Percentiles rank a stretch among this genome's conserved stretches.
phyloP scores from a whole-genome alignment of 192 early-diverging fungal genomes.

The Phycomyces blakesleeanus region DNA sequence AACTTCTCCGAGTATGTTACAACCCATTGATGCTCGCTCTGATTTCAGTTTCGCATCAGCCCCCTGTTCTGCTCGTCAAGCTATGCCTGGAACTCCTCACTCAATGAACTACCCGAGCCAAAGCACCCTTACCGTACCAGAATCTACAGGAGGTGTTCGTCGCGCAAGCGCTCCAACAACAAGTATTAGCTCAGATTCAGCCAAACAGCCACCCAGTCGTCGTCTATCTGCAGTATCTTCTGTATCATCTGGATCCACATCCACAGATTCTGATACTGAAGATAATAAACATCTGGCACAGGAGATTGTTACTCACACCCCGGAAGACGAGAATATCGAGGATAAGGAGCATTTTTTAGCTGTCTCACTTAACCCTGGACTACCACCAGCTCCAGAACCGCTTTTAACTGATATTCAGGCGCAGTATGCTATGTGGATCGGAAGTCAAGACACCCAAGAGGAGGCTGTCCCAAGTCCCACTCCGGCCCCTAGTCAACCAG shows the following conservation, averaged over 20 bases:
- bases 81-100: conserved; percentile 19
- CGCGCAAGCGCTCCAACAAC: background rate
- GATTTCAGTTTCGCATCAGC: conserved; percentile 6
- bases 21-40: conserved; percentile 10
- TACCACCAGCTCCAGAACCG: background rate
- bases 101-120: conserved; percentile 8
- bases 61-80: conserved; percentile 9
- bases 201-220: background rate
- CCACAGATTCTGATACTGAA: conserved; percentile 3
- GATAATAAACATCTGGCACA: background rate
- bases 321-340: background rate
- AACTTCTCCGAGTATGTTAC: background rate
- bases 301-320: background rate
- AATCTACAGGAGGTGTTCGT: conserved; percentile 2
- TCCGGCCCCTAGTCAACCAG: background rate
- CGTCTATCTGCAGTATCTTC: conserved; percentile 18
- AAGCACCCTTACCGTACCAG: background rate
- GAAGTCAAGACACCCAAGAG: conserved; percentile 13
- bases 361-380: background rate
- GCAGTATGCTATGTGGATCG: conserved; percentile 27
- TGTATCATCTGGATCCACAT: conserved; percentile 2
- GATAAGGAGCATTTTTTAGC: background rate
- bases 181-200: background rate
- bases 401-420: conserved; percentile 14
- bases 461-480: background rate